phyloP scores from a whole-genome alignment of 2,329 filamentous ascomycete species.

The Fusarium virguliforme region DNA sequence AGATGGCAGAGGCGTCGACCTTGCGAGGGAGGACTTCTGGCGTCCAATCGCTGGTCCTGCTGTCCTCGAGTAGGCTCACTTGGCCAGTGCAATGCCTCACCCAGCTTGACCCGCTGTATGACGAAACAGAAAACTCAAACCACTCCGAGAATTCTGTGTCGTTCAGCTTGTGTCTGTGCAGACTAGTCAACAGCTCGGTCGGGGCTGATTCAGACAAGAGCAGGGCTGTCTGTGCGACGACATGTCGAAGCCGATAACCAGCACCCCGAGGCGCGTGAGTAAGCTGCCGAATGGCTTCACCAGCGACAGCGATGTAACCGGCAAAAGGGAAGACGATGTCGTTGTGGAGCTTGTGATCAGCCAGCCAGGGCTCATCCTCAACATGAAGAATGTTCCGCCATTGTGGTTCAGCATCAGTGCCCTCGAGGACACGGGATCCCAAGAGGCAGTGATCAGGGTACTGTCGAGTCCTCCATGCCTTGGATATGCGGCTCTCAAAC shows the following conservation, averaged over 20 bases:
- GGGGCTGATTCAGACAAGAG: neutral
- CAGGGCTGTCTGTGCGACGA: constrained; percentile 20
- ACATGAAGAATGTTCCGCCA: constrained; percentile 51
- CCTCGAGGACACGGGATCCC: constrained; percentile 50
- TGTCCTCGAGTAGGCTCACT: constrained; percentile 14
- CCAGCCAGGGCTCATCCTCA: constrained; percentile 57
- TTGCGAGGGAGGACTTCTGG: constrained; percentile 10
- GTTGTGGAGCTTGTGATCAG: constrained; percentile 56
- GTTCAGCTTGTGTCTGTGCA: constrained; percentile 21
- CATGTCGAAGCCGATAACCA: constrained; percentile 19
- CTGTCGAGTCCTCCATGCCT: constrained; percentile 50
- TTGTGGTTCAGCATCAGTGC: constrained; percentile 44
- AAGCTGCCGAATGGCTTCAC: constrained; percentile 56
- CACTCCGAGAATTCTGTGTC: constrained; percentile 28
- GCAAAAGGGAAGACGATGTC: constrained; percentile 47
- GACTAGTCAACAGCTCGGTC: constrained; percentile 27
- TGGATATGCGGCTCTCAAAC: constrained; percentile 53
- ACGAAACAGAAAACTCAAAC: constrained; percentile 30
- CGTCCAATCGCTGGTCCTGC: neutral
- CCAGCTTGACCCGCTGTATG: constrained; percentile 27
- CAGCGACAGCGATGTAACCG: constrained; percentile 59
- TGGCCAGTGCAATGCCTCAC: constrained; percentile 32
- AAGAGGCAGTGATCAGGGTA: constrained; percentile 60
- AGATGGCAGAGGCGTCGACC: constrained; percentile 1
- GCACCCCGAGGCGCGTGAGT: constrained; percentile 1